phyloP scores from a whole-genome alignment of 371 early-diverging fungal genomes.

The Mucor piriformis region DNA sequence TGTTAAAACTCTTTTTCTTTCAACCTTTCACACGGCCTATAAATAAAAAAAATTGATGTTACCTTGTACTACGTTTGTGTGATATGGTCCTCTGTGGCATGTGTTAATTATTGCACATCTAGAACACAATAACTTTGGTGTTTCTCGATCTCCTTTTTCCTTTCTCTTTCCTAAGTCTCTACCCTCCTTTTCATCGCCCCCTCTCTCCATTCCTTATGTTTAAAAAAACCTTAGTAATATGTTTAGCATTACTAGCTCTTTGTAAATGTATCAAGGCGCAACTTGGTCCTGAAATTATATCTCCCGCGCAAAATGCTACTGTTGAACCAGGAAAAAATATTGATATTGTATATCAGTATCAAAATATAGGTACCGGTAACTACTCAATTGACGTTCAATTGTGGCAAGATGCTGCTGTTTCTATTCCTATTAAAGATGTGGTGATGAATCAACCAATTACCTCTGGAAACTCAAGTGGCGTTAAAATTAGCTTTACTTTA shows the following conservation, averaged over 20 bases:
- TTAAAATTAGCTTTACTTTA: slow-evolving; percentile 8
- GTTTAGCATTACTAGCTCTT: background rate
- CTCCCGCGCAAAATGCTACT: slow-evolving; percentile 28
- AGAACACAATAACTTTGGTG: background rate
- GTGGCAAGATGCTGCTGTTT: slow-evolving; percentile 28
- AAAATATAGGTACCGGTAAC: slow-evolving; percentile 31
- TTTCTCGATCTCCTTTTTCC: background rate
- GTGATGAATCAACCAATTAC: slow-evolving; percentile 17
- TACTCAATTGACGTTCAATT: slow-evolving; percentile 32
- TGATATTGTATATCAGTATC: slow-evolving; percentile 31
- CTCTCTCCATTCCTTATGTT: slow-evolving; percentile 4
- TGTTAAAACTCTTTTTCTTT: no score
- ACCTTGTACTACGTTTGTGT: slow-evolving; percentile 11
- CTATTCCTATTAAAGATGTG: slow-evolving; percentile 20
- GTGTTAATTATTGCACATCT: background rate
- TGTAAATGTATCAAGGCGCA: slow-evolving; percentile 19
- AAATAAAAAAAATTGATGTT: slow-evolving; percentile 5
- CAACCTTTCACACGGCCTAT: background rate
- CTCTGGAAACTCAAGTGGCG: slow-evolving; percentile 32
- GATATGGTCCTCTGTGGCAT: background rate
- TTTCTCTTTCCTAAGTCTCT: background rate
- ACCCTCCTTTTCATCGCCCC: background rate
- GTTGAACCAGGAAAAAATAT: slow-evolving; percentile 21
- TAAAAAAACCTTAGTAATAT: background rate
- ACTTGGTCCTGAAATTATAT: slow-evolving; percentile 24